Evolutionary conservation across 495 filamentous ascomycete genomes (phyloP).

Genomic region (Aspergillus avenaceus): DNA sequence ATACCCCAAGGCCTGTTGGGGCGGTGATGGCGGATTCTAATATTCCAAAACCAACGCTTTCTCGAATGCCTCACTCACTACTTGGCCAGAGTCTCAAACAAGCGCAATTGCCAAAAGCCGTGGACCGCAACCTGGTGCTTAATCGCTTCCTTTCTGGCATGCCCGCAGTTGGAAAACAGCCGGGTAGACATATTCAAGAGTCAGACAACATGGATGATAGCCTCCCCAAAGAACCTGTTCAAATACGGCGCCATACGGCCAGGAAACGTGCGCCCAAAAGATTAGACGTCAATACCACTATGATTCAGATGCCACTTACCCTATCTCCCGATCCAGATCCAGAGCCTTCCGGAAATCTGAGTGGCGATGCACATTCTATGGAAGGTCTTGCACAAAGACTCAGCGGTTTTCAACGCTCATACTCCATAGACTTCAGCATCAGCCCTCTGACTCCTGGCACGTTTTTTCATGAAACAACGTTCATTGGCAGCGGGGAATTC

Average conservation of each 20-base stretch:
- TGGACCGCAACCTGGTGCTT: slow-evolving; percentile 26
- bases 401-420: slow-evolving; percentile 52
- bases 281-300: slow-evolving; percentile 38
- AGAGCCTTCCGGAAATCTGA: slow-evolving; percentile 4
- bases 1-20: slow-evolving; percentile 33
- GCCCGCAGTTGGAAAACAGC: neutral
- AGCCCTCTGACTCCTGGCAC: slow-evolving; percentile 60
- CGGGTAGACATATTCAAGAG: neutral
- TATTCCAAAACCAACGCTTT: slow-evolving; percentile 13
- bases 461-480: slow-evolving; percentile 72
- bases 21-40: slow-evolving; percentile 27
- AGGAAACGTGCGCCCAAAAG: slow-evolving; percentile 51
- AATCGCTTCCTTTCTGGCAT: slow-evolving; percentile 34
- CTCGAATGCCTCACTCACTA: slow-evolving; percentile 25
- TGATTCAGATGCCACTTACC: slow-evolving; percentile 13
- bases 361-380: neutral
- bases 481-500: slow-evolving; percentile 72
- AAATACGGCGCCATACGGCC: slow-evolving; percentile 20
- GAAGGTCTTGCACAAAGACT: slow-evolving; percentile 24
- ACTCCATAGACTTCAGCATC: slow-evolving; percentile 73
- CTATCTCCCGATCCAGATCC: slow-evolving; percentile 16
- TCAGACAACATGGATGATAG: neutral
- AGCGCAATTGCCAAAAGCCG: slow-evolving; percentile 8
- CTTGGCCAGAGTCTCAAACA: slow-evolving; percentile 24
- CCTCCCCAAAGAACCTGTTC: neutral